Evolutionary conservation across 257 asterid species (phyloP).

Genomic region (Solanum pimpinellifolium): DNA sequence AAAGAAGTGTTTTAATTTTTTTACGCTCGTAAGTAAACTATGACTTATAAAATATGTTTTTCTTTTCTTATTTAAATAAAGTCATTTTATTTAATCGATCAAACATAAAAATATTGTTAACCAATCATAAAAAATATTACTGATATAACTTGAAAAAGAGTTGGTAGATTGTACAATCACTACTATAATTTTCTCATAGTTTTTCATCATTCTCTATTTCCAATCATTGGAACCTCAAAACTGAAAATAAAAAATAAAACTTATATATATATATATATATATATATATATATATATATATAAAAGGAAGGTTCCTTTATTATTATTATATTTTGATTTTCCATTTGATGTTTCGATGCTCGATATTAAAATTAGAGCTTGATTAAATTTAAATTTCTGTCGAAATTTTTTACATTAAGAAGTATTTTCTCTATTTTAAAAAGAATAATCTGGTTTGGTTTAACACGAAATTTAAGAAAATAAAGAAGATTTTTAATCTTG

Average conservation of each 20-base stretch:
- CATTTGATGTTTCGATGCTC: too few relatives aligned
- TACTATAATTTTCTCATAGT: background rate
- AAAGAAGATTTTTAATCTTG: too few relatives aligned
- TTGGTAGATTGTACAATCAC: background rate
- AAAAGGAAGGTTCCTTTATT: background rate
- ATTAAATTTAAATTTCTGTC: rapidly evolving
- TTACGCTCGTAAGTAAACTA: background rate
- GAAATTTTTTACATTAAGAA: too few relatives aligned
- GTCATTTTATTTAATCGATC: background rate
- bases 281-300: background rate
- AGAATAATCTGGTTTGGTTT: too few relatives aligned
- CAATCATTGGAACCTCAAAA: background rate
- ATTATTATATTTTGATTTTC: too few relatives aligned
- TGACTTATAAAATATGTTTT: background rate
- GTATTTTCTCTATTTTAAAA: rapidly evolving
- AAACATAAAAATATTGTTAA: background rate
- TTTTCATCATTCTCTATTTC: background rate
- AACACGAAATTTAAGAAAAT: too few relatives aligned
- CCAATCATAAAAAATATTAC: background rate
- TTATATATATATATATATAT: background rate
- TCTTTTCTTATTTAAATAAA: too few relatives aligned
- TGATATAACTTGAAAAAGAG: background rate
- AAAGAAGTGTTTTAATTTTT: background rate
- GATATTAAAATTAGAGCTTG: too few relatives aligned
- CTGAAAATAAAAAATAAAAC: background rate